Base-by-base conservation (phyloP, 1,284 basidiomycete genomes). In the Sporisorium graminicola region DNA sequence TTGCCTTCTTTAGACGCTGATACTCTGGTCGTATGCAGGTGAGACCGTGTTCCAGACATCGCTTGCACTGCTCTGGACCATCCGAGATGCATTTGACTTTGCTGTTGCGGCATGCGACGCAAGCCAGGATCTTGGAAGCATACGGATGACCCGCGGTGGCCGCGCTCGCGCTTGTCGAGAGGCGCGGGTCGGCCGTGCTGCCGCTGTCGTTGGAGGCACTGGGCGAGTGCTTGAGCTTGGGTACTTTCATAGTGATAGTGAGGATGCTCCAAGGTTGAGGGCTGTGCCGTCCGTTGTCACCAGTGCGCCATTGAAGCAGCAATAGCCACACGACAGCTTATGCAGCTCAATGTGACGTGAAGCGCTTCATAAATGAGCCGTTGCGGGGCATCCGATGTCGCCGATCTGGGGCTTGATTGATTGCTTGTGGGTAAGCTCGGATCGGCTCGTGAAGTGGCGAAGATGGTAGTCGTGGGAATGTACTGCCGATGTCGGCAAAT, bases 11-110 rank as follows among this genome's bases (percentile, higher is more conserved):
- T 46, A 73, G 70, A 7, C 70, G 59, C 49, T 73, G 70, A 40
- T 73, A 73, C 31, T 73, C 70, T 14, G 70, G 70, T 10, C 70
- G 64, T 27, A 73, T 73, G 50, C 70, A 75, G 26, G 64, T 58
- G 31, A 75, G 61, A 2, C 67, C 63, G 22, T 72, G 65, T 13
- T 65, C 64, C n/a, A 64, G 63, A 27, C 73, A 75, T 26, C 73
- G 55, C 31, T 75, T 69, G 61, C 73, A 75, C 24, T 59, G 59
- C 16, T 67, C 68, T 7, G 67, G 67, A 16, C 63, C 53, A 14
- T 71, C 64, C 12, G 73, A 71, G 44, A 66, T 62, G 58, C 73
- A 75, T 16, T 73, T 73, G 60, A 73, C 65, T 33, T 73, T 75
- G 49, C 68, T 75, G 33, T 75, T 70, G 20, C 73, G 67, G 22